Base-by-base conservation (phyloP, 2,329 filamentous ascomycete genomes). In the Chaetomium strumarium region DNA sequence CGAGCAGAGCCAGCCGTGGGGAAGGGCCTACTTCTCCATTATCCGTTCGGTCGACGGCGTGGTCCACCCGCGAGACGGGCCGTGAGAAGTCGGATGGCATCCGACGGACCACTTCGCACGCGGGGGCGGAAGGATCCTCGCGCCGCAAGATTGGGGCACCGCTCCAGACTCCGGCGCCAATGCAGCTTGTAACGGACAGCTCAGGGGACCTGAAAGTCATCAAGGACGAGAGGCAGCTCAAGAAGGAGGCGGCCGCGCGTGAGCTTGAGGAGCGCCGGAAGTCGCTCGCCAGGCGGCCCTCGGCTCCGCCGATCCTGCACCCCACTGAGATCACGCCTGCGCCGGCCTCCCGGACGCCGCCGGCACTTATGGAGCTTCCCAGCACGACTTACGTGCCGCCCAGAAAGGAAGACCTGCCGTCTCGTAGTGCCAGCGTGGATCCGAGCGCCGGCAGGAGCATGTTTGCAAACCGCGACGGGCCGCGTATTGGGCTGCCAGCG, bases 261-360 rank as follows among this genome's bases (percentile, higher is more conserved):
- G 91, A 96, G 68, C 79, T 97, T 1, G 91, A 96, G 68, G 88
- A 93, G 63, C 83, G 92, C 29, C 84, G 92, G 53, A 82, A 88
- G 64, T 96, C 92, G 13, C 75, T 95, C 24, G 89, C 88, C 17
- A 81, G 88, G 51, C 81, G 90, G 46, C 87, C 90, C 3, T 88
- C 87, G 20, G 89, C 85, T 2, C 90, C 90, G 0, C 74, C 83
- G 0, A 95, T 96, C 55, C 84, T 88, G 5, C 84, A 90, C 59
- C 91, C 91, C 0, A 75, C 76, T 55, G 71, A 81, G 53, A 69
- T 82, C 40, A 70, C 72, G 0, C 69, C 71, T 2, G 66, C 69
- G n/a, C 55, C 64, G 29, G 55, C 61, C 2, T 37, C 31, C 11
- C 13, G 40, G 24, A 47, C 58, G 42, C 57, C 64, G n/a, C 63